phyloP scores from a whole-genome alignment of 208 protist species.

The Balamuthia mandrillaris region DNA sequence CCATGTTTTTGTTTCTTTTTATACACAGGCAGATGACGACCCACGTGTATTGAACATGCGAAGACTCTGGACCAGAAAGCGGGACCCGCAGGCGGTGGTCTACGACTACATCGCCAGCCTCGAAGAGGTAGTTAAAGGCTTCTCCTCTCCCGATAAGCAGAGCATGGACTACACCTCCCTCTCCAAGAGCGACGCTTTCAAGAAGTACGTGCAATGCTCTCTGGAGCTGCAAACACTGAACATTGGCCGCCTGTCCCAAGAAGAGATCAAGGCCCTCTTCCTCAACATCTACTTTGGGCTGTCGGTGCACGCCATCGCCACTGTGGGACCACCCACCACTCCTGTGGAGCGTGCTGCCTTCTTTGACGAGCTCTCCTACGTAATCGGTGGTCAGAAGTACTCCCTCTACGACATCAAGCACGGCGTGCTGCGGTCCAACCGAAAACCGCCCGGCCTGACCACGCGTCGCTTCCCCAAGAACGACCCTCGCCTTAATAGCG shows the following conservation, averaged over 20 bases:
- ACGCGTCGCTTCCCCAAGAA: slow-evolving; percentile 14
- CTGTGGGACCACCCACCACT: background rate
- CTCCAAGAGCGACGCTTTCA: background rate
- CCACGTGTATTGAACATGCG: slow-evolving; percentile 2
- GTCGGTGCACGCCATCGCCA: background rate
- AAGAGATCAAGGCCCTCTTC: slow-evolving; percentile 14
- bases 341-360: background rate
- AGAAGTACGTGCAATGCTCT: background rate
- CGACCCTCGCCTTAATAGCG: background rate
- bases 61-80: background rate
- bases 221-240: slow-evolving; percentile 10
- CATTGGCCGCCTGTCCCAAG: background rate
- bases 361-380: slow-evolving; percentile 29
- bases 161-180: background rate
- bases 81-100: background rate
- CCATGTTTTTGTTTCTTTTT: too few relatives aligned
- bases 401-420: slow-evolving; percentile 37
- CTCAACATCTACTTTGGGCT: slow-evolving; percentile 22
- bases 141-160: background rate
- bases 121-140: background rate
- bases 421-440: slow-evolving; percentile 1
- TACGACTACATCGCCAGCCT: background rate
- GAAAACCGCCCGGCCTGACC: slow-evolving; percentile 12
- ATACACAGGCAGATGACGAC: background rate
- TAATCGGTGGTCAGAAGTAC: background rate